Evolutionary conservation across 176 grass and related monocot species (phyloP).

Genomic region (Eremochloa ophiuroides): DNA sequence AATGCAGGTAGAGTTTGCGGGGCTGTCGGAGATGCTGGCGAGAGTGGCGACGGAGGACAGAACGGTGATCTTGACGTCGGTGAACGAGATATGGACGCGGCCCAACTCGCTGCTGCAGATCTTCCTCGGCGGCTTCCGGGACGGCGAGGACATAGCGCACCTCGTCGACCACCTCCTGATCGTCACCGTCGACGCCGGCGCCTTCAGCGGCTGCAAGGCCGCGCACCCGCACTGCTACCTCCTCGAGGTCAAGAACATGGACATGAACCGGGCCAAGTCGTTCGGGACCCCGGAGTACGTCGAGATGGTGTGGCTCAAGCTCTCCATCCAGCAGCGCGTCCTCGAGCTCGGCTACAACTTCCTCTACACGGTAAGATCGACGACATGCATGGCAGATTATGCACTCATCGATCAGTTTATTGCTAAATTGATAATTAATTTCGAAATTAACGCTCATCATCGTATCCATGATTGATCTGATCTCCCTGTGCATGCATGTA

Average conservation of each 20-base stretch:
- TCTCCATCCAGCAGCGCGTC: neutral
- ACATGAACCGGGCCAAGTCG: neutral
- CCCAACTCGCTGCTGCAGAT: neutral
- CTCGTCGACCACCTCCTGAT: neutral
- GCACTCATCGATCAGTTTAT: too few species aligned
- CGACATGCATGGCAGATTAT: too few species aligned
- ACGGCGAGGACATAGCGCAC: neutral
- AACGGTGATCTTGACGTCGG: slow-evolving; percentile 75
- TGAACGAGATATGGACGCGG: slow-evolving; percentile 25
- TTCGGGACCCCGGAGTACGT: neutral
- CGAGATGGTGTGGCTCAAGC: neutral
- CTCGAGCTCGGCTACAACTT: neutral
- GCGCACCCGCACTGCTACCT: neutral
- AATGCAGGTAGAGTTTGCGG: neutral
- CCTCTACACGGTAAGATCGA: neutral
- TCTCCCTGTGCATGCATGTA: too few species aligned
- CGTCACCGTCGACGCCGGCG: neutral
- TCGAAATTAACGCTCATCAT: too few species aligned
- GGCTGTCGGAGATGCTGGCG: slow-evolving; percentile 35
- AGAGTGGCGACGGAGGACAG: slow-evolving; percentile 49
- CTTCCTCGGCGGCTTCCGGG: neutral
- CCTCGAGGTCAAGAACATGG: neutral
- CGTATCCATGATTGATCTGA: too few species aligned
- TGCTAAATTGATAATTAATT: too few species aligned
- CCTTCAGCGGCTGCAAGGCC: neutral